A percentile compares a stretch with the other conserved stretches of the same genome.
Evolutionary conservation across 129 eudicot species (phyloP).

Genomic region (Escallonia herrerae): DNA sequence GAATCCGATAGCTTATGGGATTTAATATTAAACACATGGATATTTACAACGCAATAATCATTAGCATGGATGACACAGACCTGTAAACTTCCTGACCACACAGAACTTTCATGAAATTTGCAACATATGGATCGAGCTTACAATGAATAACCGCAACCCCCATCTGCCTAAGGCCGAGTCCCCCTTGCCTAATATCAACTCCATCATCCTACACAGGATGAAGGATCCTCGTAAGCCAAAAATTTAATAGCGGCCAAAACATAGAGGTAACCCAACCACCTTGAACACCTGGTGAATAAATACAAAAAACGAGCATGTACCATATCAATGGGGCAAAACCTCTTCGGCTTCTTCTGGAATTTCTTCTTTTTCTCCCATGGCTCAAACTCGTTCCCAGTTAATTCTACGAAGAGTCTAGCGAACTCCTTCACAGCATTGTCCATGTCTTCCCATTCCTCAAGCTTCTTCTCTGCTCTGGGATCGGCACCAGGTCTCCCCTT

Average conservation of each 20-base stretch:
- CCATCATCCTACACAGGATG: constrained; percentile 60
- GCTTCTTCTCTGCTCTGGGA: constrained; percentile 50
- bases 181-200: constrained; percentile 77
- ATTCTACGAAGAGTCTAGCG: constrained; percentile 44
- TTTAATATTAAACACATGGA: background rate
- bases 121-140: constrained; percentile 69
- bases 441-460: constrained; percentile 49
- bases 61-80: constrained; percentile 3
- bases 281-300: too few species aligned
- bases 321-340: constrained; percentile 65
- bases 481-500: constrained; percentile 64
- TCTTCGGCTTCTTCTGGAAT: constrained; percentile 44
- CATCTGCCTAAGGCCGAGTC: constrained; percentile 65
- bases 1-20: background rate
- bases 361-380: constrained; percentile 90
- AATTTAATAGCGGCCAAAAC: too few species aligned
- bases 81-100: constrained; percentile 80
- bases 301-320: constrained; percentile 17
- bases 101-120: constrained; percentile 69
- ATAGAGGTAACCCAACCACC: too few species aligned
- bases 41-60: background rate
- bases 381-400: constrained; percentile 72
- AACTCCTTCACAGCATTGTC: constrained; percentile 60
- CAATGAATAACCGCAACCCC: constrained; percentile 66
- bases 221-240: too few species aligned